Percentiles rank a stretch among this genome's conserved stretches.
Conservation (phyloP, 2,329 filamentous ascomycete species). For the Grosmannia clavigera region DNA sequence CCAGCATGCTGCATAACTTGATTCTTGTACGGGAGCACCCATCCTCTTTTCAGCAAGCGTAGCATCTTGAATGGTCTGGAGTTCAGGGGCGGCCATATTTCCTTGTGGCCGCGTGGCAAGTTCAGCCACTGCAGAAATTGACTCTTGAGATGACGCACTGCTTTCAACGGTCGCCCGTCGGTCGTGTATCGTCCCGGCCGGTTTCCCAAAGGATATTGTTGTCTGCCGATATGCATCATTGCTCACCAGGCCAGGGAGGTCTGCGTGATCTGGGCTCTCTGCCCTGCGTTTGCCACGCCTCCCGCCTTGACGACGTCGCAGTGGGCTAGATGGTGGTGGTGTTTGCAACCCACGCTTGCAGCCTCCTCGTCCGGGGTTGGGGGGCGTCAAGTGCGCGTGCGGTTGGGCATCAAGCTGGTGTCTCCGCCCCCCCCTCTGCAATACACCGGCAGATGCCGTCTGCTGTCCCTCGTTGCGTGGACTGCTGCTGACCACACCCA, state of each 20-base stretch:
- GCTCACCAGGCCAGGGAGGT: neutral
- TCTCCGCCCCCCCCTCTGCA: neutral
- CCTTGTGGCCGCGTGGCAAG: neutral
- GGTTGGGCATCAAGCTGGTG: neutral
- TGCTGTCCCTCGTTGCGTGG: neutral
- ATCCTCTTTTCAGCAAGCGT: neutral
- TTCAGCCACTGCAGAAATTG: neutral
- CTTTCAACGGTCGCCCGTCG: neutral
- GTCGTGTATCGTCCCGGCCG: neutral
- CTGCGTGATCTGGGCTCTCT: neutral
- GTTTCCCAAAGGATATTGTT: conserved; percentile 5
- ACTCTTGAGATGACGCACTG: neutral
- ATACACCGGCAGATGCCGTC: neutral
- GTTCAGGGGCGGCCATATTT: neutral
- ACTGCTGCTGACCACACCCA: neutral
- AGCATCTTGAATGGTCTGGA: neutral
- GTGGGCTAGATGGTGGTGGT: conserved; percentile 6
- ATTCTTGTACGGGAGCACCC: neutral
- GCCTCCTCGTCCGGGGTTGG: neutral
- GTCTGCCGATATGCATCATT: conserved; percentile 8
- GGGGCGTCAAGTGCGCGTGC: neutral
- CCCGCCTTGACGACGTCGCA: neutral
- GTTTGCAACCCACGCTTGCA: conserved; percentile 1
- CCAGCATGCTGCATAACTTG: neutral
- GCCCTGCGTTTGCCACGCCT: neutral